These are phyloP conservation scores for Fusarium coicis DNA, from an alignment of 2,329 filamentous ascomycete species.

Conservation along the genomic window DNA sequence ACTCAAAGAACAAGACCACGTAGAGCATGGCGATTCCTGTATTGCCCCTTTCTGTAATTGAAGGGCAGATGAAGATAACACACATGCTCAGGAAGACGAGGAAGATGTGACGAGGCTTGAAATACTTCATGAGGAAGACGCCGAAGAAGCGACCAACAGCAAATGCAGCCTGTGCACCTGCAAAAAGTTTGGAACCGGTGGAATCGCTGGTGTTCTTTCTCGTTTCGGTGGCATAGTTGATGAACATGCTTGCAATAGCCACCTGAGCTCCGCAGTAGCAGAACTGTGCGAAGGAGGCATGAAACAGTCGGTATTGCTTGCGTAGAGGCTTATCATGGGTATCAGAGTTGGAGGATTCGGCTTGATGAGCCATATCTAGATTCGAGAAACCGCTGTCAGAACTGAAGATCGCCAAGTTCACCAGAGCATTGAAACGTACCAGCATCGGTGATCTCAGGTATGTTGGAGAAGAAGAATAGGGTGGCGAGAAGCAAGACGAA, in stretches of 20 bases:
- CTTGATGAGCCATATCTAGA: slow-evolving; percentile 72
- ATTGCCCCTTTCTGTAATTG: slow-evolving; percentile 58
- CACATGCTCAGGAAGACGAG: slow-evolving; percentile 71
- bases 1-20: slow-evolving; percentile 80
- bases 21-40: slow-evolving; percentile 71
- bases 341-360: slow-evolving; percentile 62
- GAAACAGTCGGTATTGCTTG: slow-evolving; percentile 80
- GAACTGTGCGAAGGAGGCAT: slow-evolving; percentile 80
- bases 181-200: slow-evolving; percentile 73
- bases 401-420: neutral
- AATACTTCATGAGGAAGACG: slow-evolving; percentile 72
- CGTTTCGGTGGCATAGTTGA: slow-evolving; percentile 75
- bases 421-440: slow-evolving; percentile 39
- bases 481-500: slow-evolving; percentile 75
- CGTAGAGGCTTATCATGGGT: slow-evolving; percentile 70
- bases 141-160: slow-evolving; percentile 78
- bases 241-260: slow-evolving; percentile 74
- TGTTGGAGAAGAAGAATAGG: slow-evolving; percentile 72
- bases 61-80: slow-evolving; percentile 69
- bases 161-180: slow-evolving; percentile 79
- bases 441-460: slow-evolving; percentile 74
- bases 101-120: slow-evolving; percentile 75
- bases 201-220: slow-evolving; percentile 62
- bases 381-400: neutral
- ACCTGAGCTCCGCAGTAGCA: slow-evolving; percentile 81